Evolutionary conservation across 192 early-diverging fungal species (phyloP).

Genomic region (Lunasporangiospora selenospora): DNA sequence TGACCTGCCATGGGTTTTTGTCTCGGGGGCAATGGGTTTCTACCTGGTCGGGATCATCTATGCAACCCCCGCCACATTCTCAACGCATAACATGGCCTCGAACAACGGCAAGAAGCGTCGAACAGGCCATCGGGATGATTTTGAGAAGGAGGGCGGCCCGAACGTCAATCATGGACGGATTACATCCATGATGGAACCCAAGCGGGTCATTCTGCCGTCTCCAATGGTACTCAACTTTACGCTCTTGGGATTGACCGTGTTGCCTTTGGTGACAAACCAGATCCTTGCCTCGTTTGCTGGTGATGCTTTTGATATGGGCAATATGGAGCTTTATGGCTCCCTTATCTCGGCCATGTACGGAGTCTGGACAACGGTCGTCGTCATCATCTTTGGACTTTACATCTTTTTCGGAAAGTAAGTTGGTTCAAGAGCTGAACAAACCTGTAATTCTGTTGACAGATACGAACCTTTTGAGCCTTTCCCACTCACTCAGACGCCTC

Average conservation of each 20-base stretch:
- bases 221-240: constrained; percentile 39
- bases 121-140: neutral
- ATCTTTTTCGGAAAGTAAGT: constrained; percentile 49
- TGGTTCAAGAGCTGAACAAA: too few species aligned
- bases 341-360: constrained; percentile 33
- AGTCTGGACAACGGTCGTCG: constrained; percentile 24
- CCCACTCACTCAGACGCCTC: too few species aligned
- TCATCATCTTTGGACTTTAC: constrained; percentile 35
- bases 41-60: constrained; percentile 49
- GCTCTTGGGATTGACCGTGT: constrained; percentile 22
- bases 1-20: constrained; percentile 39
- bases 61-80: constrained; percentile 41
- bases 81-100: neutral
- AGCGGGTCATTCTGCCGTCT: constrained; percentile 29
- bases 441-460: too few species aligned
- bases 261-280: constrained; percentile 36
- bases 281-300: constrained; percentile 40
- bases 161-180: neutral
- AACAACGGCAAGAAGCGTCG: constrained; percentile 15
- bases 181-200: constrained; percentile 13
- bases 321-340: constrained; percentile 1
- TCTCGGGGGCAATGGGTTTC: constrained; percentile 44
- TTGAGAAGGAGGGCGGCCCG: neutral
- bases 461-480: too few species aligned
- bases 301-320: constrained; percentile 13